These are phyloP conservation scores for Mortierella alpina DNA, from an alignment of 192 early-diverging fungal genomes.

Conservation along the genomic window DNA sequence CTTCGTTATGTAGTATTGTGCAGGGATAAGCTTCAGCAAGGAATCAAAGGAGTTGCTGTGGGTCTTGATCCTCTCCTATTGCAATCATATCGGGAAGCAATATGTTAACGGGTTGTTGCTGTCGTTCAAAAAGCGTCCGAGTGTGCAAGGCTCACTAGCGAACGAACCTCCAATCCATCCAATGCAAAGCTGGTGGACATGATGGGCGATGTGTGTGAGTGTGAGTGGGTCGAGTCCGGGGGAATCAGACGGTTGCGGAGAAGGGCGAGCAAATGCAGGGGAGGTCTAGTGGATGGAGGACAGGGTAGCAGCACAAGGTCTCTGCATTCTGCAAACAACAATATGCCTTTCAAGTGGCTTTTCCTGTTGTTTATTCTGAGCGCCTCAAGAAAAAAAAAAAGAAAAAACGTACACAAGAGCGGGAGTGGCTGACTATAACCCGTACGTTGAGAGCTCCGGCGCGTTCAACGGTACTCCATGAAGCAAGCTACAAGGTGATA, in stretches of 20 bases:
- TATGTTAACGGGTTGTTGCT: not conserved
- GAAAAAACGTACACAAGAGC: too few species aligned
- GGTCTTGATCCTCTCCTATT: constrained; percentile 69
- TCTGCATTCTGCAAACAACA: too few species aligned
- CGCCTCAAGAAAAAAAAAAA: too few species aligned
- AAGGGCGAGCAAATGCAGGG: constrained; percentile 5
- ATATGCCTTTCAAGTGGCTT: too few species aligned
- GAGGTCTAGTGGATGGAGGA: constrained; percentile 1
- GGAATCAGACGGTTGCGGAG: not conserved
- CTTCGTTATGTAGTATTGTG: constrained; percentile 82
- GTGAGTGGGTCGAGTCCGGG: constrained; percentile 9
- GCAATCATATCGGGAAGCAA: not conserved
- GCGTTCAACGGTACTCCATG: too few species aligned
- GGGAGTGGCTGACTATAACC: too few species aligned
- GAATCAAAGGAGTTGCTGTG: constrained; percentile 79
- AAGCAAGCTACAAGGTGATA: too few species aligned
- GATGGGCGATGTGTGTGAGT: constrained; percentile 12
- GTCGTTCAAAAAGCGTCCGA: not conserved
- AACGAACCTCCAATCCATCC: constrained; percentile 48
- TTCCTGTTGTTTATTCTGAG: too few species aligned
- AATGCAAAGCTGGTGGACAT: constrained; percentile 47
- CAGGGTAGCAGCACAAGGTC: not conserved
- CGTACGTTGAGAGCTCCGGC: too few species aligned
- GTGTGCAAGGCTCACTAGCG: not conserved
- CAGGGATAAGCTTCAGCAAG: constrained; percentile 85